Percentiles rank a stretch among this genome's conserved stretches.
Evolutionary conservation across 495 filamentous ascomycete species (phyloP).

Genomic region (Niebla homalea): DNA sequence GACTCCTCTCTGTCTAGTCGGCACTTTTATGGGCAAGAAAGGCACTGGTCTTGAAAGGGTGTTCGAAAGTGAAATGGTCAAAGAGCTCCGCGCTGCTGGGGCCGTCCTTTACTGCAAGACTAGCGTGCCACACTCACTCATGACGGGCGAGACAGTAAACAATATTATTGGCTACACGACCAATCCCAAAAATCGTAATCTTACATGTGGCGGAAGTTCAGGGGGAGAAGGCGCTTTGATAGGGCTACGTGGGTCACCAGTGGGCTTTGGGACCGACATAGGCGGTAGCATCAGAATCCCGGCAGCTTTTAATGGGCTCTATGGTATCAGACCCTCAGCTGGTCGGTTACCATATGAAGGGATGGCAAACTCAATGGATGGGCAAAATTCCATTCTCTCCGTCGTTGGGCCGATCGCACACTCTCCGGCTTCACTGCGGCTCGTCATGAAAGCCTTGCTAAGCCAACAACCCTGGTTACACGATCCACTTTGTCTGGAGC

Average conservation of each 20-base stretch:
- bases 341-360: conserved; percentile 33
- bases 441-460: conserved; percentile 43
- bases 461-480: conserved; percentile 47
- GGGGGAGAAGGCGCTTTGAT: conserved; percentile 53
- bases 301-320: conserved; percentile 48
- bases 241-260: conserved; percentile 39
- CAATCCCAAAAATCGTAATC: conserved; percentile 46
- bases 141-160: conserved; percentile 46
- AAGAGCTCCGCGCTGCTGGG: conserved; percentile 40
- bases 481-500: conserved; percentile 46
- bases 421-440: conserved; percentile 32
- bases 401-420: conserved; percentile 45
- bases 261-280: conserved; percentile 56
- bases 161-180: conserved; percentile 48
- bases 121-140: conserved; percentile 45
- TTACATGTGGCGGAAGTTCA: conserved; percentile 43
- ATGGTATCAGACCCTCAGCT: conserved; percentile 37
- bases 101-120: conserved; percentile 57
- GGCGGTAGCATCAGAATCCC: conserved; percentile 60
- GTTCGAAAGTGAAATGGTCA: conserved; percentile 38
- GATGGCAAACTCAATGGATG: conserved; percentile 44
- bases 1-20: conserved; percentile 22
- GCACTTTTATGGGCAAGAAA: conserved; percentile 36
- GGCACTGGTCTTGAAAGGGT: conserved; percentile 25
- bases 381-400: conserved; percentile 42